phyloP scores from a whole-genome alignment of 2,329 filamentous ascomycete genomes.

The Stagonosporopsis rhizophila region DNA sequence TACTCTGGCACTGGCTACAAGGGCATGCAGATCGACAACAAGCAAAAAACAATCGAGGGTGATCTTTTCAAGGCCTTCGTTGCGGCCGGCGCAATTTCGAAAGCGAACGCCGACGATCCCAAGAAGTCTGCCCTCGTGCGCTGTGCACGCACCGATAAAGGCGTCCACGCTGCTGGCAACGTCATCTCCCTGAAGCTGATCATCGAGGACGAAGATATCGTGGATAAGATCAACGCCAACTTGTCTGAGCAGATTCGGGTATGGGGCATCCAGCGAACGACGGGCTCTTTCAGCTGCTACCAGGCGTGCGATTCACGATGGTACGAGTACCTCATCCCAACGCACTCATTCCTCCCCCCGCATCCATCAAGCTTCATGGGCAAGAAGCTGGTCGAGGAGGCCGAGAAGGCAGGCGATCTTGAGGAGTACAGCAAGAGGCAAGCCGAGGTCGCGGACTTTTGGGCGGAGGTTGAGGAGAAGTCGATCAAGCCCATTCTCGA shows the following conservation, averaged over 20 bases:
- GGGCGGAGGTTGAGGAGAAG: slow-evolving; percentile 81
- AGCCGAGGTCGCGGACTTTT: slow-evolving; percentile 80
- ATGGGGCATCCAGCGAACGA: slow-evolving; percentile 91
- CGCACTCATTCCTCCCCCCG: slow-evolving; percentile 88
- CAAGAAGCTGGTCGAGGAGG: slow-evolving; percentile 79
- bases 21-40: slow-evolving; percentile 84
- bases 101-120: slow-evolving; percentile 94
- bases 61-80: slow-evolving; percentile 94
- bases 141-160: slow-evolving; percentile 96
- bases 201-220: slow-evolving; percentile 85
- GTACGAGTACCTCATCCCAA: slow-evolving; percentile 97
- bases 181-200: slow-evolving; percentile 96
- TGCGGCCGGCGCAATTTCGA: slow-evolving; percentile 89
- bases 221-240: slow-evolving; percentile 87
- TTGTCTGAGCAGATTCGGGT: slow-evolving; percentile 89
- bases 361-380: slow-evolving; percentile 88
- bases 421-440: slow-evolving; percentile 74
- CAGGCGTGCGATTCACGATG: slow-evolving; percentile 92
- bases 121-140: slow-evolving; percentile 95
- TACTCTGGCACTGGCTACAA: slow-evolving; percentile 97
- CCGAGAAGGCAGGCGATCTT: slow-evolving; percentile 74
- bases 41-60: slow-evolving; percentile 92
- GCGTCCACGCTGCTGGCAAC: slow-evolving; percentile 94
- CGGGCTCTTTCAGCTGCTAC: slow-evolving; percentile 92
- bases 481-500: slow-evolving; percentile 74